phyloP scores from a whole-genome alignment of 23 red algal genomes.

The Porphyridium purpureum region DNA sequence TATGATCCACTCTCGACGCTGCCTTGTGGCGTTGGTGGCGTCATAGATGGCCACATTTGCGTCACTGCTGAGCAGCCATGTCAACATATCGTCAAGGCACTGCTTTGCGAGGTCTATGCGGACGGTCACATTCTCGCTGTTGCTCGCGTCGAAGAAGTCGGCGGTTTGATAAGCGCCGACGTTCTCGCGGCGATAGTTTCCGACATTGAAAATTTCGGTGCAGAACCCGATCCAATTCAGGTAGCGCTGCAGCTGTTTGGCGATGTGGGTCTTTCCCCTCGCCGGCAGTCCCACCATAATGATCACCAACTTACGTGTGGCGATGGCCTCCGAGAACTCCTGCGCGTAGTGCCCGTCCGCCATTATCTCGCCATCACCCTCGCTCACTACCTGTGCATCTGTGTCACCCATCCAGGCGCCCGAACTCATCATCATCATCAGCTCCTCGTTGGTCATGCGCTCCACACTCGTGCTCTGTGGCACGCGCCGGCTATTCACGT shows the following conservation, averaged over 20 bases:
- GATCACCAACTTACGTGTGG: conserved; percentile 82
- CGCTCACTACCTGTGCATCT: too few relatives aligned
- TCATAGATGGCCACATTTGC: conserved; percentile 91
- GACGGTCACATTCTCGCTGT: conserved; percentile 32
- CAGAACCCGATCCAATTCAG: conserved; percentile 91
- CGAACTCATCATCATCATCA: too few relatives aligned
- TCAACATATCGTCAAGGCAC: conserved; percentile 71
- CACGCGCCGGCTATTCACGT: too few relatives aligned
- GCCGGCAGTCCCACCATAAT: conserved; percentile 98
- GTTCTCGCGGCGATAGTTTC: conserved; percentile 60
- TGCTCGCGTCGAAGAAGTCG: conserved; percentile 74
- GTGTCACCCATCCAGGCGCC: too few relatives aligned
- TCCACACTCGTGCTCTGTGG: too few relatives aligned
- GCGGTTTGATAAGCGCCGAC: conserved; percentile 47
- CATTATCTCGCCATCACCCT: too few relatives aligned
- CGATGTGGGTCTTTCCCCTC: conserved; percentile 92
- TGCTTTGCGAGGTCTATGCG: conserved; percentile 73
- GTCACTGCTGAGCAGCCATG: conserved; percentile 51
- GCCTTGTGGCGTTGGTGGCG: conserved; percentile 80
- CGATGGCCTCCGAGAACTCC: too few relatives aligned
- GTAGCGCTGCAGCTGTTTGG: conserved; percentile 71
- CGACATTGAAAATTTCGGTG: conserved; percentile 83
- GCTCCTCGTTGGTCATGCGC: too few relatives aligned
- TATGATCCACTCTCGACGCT: conserved; percentile 50
- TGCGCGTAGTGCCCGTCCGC: too few relatives aligned